Conservation (phyloP, 371 early-diverging fungal species). For the Saksenaea vasiformis region DNA sequence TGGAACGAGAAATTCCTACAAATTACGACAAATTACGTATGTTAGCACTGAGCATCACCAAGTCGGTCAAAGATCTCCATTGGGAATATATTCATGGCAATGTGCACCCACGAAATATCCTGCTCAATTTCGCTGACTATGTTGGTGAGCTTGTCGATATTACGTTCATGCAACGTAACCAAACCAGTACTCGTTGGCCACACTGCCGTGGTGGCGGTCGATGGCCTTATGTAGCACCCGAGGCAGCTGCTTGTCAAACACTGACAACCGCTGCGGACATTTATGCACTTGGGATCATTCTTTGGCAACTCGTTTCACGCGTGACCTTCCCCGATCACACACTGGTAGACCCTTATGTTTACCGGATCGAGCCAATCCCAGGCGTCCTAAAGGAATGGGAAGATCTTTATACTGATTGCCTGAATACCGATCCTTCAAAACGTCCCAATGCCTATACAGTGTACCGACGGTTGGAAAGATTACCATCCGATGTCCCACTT, state of each 20-base stretch:
- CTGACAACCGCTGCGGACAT: conserved; percentile 34
- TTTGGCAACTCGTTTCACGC: conserved; percentile 49
- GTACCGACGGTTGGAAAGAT: conserved; percentile 27
- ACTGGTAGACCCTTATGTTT: conserved; percentile 26
- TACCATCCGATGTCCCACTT: conserved; percentile 13
- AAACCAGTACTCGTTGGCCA: conserved; percentile 11
- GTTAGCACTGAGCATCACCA: conserved; percentile 42
- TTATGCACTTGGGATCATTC: conserved; percentile 43
- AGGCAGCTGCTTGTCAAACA: conserved; percentile 22
- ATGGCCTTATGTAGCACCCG: conserved; percentile 49
- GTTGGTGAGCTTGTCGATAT: conserved; percentile 44
- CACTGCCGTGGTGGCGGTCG: conserved; percentile 25
- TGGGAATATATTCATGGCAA: conserved; percentile 51
- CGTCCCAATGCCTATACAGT: conserved; percentile 43
- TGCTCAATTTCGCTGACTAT: conserved; percentile 40
- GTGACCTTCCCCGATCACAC: conserved; percentile 39
- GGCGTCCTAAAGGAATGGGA: conserved; percentile 41
- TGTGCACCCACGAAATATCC: conserved; percentile 45
- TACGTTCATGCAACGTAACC: conserved; percentile 41
- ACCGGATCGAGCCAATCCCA: conserved; percentile 39
- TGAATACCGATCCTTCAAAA: conserved; percentile 34
- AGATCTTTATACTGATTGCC: conserved; percentile 39
- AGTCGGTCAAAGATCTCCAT: conserved; percentile 43
- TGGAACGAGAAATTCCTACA: conserved; percentile 29
- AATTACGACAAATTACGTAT: conserved; percentile 35